Conservation (phyloP, 805 yeast species). For the Schwanniomyces vanrijiae region DNA sequence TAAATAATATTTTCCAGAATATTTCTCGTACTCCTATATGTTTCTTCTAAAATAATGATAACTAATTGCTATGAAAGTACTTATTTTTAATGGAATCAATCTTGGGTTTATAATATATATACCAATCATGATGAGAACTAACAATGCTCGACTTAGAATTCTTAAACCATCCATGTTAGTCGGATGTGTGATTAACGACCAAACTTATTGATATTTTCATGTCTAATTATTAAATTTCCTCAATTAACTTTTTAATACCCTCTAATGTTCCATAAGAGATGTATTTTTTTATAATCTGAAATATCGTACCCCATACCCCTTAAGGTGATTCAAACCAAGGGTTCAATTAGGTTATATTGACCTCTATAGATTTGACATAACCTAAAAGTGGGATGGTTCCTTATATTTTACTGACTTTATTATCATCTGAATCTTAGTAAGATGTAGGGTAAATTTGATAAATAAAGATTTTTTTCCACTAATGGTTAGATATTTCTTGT, state of each 20-base stretch:
- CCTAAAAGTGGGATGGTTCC: slow-evolving; percentile 54
- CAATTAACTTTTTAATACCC: slow-evolving; percentile 50
- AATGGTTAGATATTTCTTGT: too few species aligned
- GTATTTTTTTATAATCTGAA: slow-evolving; percentile 52
- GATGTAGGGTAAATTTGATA: slow-evolving; percentile 65
- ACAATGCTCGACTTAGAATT: slow-evolving; percentile 52
- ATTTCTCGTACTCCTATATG: slow-evolving; percentile 60
- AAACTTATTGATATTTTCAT: slow-evolving; percentile 54
- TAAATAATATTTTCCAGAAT: too few species aligned
- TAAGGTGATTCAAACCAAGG: slow-evolving; percentile 62
- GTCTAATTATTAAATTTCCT: slow-evolving; percentile 47
- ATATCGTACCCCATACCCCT: slow-evolving; percentile 67
- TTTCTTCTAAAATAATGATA: slow-evolving; percentile 51
- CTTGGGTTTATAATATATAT: slow-evolving; percentile 53
- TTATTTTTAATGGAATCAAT: slow-evolving; percentile 48
- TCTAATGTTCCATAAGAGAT: slow-evolving; percentile 54
- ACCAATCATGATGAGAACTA: slow-evolving; percentile 62
- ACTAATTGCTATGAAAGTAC: slow-evolving; percentile 60
- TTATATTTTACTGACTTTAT: slow-evolving; percentile 57
- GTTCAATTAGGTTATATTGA: slow-evolving; percentile 55
- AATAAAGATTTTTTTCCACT: slow-evolving; percentile 62
- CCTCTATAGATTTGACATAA: slow-evolving; percentile 49
- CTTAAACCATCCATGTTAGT: slow-evolving; percentile 58
- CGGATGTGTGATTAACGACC: slow-evolving; percentile 59
- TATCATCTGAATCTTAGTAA: slow-evolving; percentile 57